These are phyloP conservation scores for Wickerhamomyces ciferrii DNA, from an alignment of 805 yeast species.

Conservation along the genomic window DNA sequence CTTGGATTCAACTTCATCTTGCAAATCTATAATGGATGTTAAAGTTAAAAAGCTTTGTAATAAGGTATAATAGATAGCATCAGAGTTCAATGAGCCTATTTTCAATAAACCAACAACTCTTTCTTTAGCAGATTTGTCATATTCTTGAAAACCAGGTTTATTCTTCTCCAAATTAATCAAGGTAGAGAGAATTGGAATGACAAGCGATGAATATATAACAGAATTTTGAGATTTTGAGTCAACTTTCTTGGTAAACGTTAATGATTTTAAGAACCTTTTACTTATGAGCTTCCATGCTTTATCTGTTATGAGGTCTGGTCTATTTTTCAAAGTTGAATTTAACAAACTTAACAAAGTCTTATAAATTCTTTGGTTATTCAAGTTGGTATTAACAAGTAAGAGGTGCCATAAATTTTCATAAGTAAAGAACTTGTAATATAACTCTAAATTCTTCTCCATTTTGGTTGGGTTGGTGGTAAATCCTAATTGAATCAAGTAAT, in stretches of 20 bases:
- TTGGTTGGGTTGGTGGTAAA: slow-evolving; percentile 13
- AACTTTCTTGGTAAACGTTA: slow-evolving; percentile 23
- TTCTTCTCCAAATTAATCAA: slow-evolving; percentile 37
- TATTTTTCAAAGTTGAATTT: slow-evolving; percentile 22
- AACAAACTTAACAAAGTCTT: slow-evolving; percentile 35
- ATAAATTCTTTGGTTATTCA: slow-evolving; percentile 36
- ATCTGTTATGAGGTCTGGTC: slow-evolving; percentile 15
- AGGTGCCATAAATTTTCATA: slow-evolving; percentile 42
- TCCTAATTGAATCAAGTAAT: slow-evolving; percentile 23
- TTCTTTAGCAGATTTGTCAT: slow-evolving; percentile 40
- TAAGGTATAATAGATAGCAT: slow-evolving; percentile 40
- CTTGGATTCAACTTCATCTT: slow-evolving; percentile 13
- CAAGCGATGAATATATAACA: slow-evolving; percentile 38
- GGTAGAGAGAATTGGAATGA: slow-evolving; percentile 45
- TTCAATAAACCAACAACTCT: slow-evolving; percentile 41
- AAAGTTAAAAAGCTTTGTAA: slow-evolving; percentile 16
- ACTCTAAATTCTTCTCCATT: slow-evolving; percentile 15
- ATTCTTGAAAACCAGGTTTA: slow-evolving; percentile 50
- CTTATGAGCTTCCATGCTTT: slow-evolving; percentile 26
- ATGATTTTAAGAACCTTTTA: slow-evolving; percentile 27
- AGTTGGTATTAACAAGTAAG: slow-evolving; percentile 25
- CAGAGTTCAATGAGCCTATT: slow-evolving; percentile 50
- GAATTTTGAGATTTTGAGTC: slow-evolving; percentile 26
- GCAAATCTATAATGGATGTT: slow-evolving; percentile 8
- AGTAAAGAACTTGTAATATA: slow-evolving; percentile 29